Percentiles rank a stretch among this genome's conserved stretches.
Evolutionary conservation across 345 rosid genomes (phyloP).

Genomic region (Moricandia arvensis): DNA sequence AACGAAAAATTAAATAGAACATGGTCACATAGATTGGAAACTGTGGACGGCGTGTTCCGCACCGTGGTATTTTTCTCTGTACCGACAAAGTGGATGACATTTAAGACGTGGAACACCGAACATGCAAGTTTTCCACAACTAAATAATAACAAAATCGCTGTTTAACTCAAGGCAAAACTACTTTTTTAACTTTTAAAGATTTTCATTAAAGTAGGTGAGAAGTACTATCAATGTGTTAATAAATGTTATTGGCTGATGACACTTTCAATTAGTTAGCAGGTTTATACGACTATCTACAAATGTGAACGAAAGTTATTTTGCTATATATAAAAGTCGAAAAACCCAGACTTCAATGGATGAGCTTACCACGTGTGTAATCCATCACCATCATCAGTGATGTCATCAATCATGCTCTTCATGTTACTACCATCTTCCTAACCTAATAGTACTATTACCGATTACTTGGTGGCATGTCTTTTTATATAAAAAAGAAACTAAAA

Average conservation of each 20-base stretch:
- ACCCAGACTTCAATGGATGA: not conserved
- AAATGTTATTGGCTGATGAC: not conserved
- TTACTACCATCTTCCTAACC: not conserved
- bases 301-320: not conserved
- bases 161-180: not conserved
- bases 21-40: not conserved
- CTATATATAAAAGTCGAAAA: not conserved
- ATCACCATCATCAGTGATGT: not conserved
- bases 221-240: not conserved
- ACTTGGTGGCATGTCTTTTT: not conserved
- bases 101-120: not conserved
- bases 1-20: not conserved
- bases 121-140: not conserved
- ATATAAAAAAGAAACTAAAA: no score
- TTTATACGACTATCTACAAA: not conserved
- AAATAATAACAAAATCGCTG: not conserved
- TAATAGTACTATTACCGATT: not conserved
- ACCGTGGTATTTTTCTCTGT: not conserved
- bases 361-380: not conserved
- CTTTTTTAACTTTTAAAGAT: not conserved
- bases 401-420: not conserved
- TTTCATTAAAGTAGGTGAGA: not conserved
- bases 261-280: not conserved
- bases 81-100: constrained; percentile 11
- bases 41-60: constrained; percentile 1